phyloP scores from a whole-genome alignment of 148 eudicot genomes.

The Camellia japonica region DNA sequence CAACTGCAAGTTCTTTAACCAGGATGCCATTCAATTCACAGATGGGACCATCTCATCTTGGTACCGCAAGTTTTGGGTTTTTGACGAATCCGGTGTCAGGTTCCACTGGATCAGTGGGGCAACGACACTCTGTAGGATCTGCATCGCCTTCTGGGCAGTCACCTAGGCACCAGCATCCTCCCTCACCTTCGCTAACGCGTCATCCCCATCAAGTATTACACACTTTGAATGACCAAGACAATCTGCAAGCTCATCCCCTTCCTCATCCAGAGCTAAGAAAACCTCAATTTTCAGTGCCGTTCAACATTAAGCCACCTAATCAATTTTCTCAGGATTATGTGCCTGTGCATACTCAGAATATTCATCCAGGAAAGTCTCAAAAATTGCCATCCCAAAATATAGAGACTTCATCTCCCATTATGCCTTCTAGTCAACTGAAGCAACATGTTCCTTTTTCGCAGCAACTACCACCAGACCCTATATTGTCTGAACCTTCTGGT shows the following conservation, averaged over 20 bases:
- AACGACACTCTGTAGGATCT: constrained; percentile 28
- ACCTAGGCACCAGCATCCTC: constrained; percentile 36
- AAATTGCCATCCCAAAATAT: constrained; percentile 34
- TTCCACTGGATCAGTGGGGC: constrained; percentile 38
- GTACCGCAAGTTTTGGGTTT: constrained; percentile 22
- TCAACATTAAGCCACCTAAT: constrained; percentile 31
- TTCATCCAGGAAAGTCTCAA: constrained; percentile 29
- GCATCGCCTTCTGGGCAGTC: constrained; percentile 38
- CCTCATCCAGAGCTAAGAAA: constrained; percentile 45
- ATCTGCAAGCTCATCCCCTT: constrained; percentile 28
- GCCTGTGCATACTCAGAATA: constrained; percentile 29
- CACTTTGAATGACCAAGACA: constrained; percentile 43
- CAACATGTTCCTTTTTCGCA: constrained; percentile 30
- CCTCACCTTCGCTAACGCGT: constrained; percentile 37
- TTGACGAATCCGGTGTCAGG: constrained; percentile 28
- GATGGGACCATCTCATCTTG: constrained; percentile 31
- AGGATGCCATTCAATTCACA: constrained; percentile 41
- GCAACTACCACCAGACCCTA: constrained; percentile 25
- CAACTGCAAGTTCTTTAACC: constrained; percentile 17
- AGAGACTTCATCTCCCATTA: constrained; percentile 28
- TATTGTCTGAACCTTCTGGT: constrained; percentile 40
- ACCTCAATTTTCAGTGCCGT: constrained; percentile 32
- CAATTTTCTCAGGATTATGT: constrained; percentile 34
- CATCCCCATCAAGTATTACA: constrained; percentile 40
- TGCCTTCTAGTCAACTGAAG: constrained; percentile 33